Evolutionary conservation across 148 eudicot genomes (phyloP), one percentile per base, ranked within the genome.

Genomic region (Polygonum aviculare): DNA sequence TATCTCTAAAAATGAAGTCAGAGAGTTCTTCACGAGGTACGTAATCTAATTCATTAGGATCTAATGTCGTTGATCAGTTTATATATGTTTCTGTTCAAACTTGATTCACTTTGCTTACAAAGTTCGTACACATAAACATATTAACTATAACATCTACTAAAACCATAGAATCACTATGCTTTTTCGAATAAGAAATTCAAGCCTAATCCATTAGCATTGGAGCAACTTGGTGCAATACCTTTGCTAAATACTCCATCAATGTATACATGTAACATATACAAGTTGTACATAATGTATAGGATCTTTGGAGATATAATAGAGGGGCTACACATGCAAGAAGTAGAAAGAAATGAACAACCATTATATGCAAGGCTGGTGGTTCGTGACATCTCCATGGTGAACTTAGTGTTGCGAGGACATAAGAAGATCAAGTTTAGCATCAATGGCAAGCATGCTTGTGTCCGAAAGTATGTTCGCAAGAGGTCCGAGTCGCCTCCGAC

Each of bases 401-500:
- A 81, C 4, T 0, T 16, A 1, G 54, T 87, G 38, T 83, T 87
- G 22, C n/a, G 33, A 2, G 86, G 83, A 7, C 38, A 2, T 15
- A 9, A 3, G 3, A 85, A 78, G 78, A 81, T 76, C 1, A 87
- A 87, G 48, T n/a, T n/a, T n/a, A n/a, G n/a, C n/a, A n/a, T n/a
- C n/a, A n/a, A n/a, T n/a, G n/a, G n/a, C n/a, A n/a, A 85, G 74
- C 90, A 83, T 40, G 76, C 83, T 1, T 89, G 92, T 84, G 78
- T 81, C 79, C 86, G 90, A 0, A 85, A 83, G 62, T 88, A 80
- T 18, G 80, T 85, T 9, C 83, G 84, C 0, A 83, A 69, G 59
- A 69, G 40, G 71, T 67, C 71, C 0, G 71, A 67, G 71, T 67
- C 71, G 19, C 71, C 71, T 15, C 44, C 41, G 4, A 10, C 71